Conservation (phyloP, 306 rosid genomes). For the Cucumis hystrix region DNA sequence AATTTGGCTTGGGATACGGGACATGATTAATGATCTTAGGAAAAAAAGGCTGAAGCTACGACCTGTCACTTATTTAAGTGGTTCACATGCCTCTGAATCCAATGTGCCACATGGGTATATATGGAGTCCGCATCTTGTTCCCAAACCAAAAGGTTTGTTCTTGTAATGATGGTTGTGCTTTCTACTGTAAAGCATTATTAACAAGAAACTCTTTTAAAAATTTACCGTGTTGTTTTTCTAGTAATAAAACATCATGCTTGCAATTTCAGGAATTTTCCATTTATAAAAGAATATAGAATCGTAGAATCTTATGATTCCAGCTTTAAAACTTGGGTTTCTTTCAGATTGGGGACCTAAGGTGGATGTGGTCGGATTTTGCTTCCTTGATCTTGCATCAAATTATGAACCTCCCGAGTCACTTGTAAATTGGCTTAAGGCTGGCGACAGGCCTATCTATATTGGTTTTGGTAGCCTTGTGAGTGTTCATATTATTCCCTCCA, state of each 20-base stretch:
- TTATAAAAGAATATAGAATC: neutral
- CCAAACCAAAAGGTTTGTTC: constrained; percentile 85
- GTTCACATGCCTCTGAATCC: constrained; percentile 84
- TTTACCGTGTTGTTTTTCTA: neutral
- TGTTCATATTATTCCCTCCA: constrained; percentile 5
- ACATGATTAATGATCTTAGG: constrained; percentile 91
- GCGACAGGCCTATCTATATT: constrained; percentile 79
- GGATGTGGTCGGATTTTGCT: constrained; percentile 98
- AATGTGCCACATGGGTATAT: constrained; percentile 94
- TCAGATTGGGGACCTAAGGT: constrained; percentile 97
- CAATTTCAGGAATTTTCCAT: neutral
- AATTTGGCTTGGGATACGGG: constrained; percentile 98
- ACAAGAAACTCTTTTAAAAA: neutral
- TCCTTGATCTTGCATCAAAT: constrained; percentile 98
- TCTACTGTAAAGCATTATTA: neutral
- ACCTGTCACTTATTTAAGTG: constrained; percentile 97
- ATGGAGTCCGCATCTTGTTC: constrained; percentile 99
- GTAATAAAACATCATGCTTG: neutral
- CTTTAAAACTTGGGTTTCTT: constrained; percentile 14
- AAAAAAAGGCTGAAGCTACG: constrained; percentile 83
- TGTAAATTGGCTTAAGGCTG: constrained; percentile 76
- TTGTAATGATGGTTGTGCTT: neutral
- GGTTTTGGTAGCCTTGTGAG: constrained; percentile 97
- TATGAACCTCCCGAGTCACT: constrained; percentile 77
- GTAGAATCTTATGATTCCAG: neutral